These are phyloP conservation scores for Claviceps citrina DNA, from an alignment of 2,329 filamentous ascomycete genomes.

Conservation along the genomic window DNA sequence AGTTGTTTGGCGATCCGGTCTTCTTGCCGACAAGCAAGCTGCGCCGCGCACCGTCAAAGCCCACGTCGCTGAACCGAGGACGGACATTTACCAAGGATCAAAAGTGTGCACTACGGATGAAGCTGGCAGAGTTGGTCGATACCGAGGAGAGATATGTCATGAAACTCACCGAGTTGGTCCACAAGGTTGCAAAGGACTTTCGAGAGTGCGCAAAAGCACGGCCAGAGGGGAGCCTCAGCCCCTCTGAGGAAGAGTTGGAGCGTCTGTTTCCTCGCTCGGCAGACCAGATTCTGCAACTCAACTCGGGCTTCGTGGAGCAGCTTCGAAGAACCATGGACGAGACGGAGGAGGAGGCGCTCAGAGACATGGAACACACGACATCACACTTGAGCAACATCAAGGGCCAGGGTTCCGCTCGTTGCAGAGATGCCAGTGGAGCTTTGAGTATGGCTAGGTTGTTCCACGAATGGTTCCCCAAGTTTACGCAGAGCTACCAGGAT, in stretches of 20 bases:
- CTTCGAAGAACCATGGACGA: constrained; percentile 65
- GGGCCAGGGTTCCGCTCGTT: constrained; percentile 28
- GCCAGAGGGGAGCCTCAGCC: constrained; percentile 47
- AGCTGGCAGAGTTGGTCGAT: constrained; percentile 78
- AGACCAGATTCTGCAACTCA: constrained; percentile 66
- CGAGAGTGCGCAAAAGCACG: constrained; percentile 50
- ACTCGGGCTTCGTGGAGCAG: constrained; percentile 63
- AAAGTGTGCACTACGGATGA: constrained; percentile 70
- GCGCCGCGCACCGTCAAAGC: constrained; percentile 73
- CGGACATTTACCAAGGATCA: constrained; percentile 67
- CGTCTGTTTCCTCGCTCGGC: constrained; percentile 70
- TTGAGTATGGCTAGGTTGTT: constrained; percentile 65
- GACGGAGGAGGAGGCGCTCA: constrained; percentile 64
- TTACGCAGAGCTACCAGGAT: constrained; percentile 78
- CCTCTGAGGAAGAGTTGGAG: constrained; percentile 55
- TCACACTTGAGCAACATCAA: constrained; percentile 26
- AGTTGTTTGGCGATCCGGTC: constrained; percentile 65
- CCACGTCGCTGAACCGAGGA: constrained; percentile 62
- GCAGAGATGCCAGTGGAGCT: constrained; percentile 62
- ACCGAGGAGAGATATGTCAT: constrained; percentile 89
- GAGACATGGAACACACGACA: constrained; percentile 52
- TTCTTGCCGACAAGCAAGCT: constrained; percentile 78
- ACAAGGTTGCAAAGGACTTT: constrained; percentile 67
- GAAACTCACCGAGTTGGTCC: constrained; percentile 72
- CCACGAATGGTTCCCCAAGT: constrained; percentile 83